Evolutionary conservation across 2,329 filamentous ascomycete species (phyloP).

Genomic region (Neurospora sp.): DNA sequence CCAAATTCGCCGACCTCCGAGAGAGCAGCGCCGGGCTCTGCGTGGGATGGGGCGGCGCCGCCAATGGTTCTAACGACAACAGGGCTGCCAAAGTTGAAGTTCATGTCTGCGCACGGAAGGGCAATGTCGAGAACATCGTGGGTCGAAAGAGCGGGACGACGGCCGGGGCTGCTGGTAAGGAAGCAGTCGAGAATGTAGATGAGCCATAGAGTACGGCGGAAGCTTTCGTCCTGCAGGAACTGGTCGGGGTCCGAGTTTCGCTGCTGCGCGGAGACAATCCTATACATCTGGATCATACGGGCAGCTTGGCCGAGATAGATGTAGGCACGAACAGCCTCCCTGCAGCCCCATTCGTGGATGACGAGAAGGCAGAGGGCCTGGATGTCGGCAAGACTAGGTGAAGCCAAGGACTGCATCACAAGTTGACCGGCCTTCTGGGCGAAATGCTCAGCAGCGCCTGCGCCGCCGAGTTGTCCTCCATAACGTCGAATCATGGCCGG

Average conservation of each 20-base stretch:
- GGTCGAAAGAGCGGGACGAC: conserved; percentile 44
- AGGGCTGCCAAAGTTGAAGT: conserved; percentile 52
- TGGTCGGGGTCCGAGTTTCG: conserved; percentile 42
- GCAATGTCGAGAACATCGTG: conserved; percentile 46
- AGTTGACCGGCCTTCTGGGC: conserved; percentile 46
- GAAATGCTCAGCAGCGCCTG: conserved; percentile 48
- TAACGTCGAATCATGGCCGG: conserved; percentile 47
- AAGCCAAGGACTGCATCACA: conserved; percentile 49
- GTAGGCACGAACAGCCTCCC: conserved; percentile 53
- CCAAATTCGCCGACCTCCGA: conserved; percentile 52
- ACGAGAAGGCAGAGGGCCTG: conserved; percentile 52
- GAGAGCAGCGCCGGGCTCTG: conserved; percentile 28
- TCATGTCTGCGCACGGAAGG: conserved; percentile 51
- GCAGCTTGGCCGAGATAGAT: conserved; percentile 53
- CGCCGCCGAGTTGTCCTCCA: conserved; percentile 40
- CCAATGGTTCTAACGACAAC: conserved; percentile 48
- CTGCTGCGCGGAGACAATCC: conserved; percentile 47
- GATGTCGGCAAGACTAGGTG: conserved; percentile 50
- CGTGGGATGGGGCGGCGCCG: conserved; percentile 28
- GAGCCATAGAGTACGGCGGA: conserved; percentile 52
- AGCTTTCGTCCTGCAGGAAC: conserved; percentile 52
- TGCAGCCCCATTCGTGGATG: conserved; percentile 53
- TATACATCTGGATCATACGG: conserved; percentile 57
- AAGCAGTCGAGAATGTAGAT: conserved; percentile 56
- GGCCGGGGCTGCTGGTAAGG: conserved; percentile 51